A percentile compares a stretch with the other conserved stretches of the same genome.
phyloP scores from a whole-genome alignment of 768 basidiomycete genomes.

The Boletus subparvulus region DNA sequence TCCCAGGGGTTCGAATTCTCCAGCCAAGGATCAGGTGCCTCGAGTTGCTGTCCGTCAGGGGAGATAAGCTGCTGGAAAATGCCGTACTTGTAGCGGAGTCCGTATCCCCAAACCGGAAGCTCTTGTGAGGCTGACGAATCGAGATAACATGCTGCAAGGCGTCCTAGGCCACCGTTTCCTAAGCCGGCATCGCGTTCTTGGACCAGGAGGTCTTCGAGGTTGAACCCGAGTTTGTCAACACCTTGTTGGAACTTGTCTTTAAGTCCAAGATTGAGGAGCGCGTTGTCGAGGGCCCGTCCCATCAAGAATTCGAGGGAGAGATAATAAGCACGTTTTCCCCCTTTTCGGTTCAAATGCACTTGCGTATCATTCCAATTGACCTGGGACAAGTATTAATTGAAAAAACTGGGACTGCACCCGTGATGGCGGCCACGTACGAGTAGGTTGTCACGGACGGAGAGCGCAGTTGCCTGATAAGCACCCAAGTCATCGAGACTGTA shows the following conservation, averaged over 20 bases:
- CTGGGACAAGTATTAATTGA: slow-evolving; percentile 32
- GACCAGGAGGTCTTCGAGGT: slow-evolving; percentile 81
- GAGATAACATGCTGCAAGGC: slow-evolving; percentile 95
- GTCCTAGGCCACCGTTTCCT: slow-evolving; percentile 94
- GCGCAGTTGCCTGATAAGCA: slow-evolving; percentile 89
- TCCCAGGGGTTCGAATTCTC: slow-evolving; percentile 89
- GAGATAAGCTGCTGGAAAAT: slow-evolving; percentile 95
- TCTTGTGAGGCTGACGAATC: slow-evolving; percentile 90
- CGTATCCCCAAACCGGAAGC: slow-evolving; percentile 95
- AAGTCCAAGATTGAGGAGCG: slow-evolving; percentile 85
- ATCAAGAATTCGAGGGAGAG: slow-evolving; percentile 92
- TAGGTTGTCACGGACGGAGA: slow-evolving; percentile 86
- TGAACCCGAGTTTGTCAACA: slow-evolving; percentile 80
- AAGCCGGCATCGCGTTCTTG: slow-evolving; percentile 92
- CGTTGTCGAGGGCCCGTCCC: slow-evolving; percentile 76
- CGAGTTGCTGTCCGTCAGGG: slow-evolving; percentile 78
- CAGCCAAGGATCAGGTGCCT: slow-evolving; percentile 93
- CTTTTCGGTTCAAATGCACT: slow-evolving; percentile 71
- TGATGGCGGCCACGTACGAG: slow-evolving; percentile 47
- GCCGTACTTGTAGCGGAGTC: slow-evolving; percentile 88
- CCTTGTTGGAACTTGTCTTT: slow-evolving; percentile 73
- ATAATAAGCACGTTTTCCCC: slow-evolving; percentile 91
- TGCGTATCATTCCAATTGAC: slow-evolving; percentile 88
- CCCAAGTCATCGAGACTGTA: slow-evolving; percentile 86
- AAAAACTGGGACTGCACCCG: neutral